Evolutionary conservation across 257 asterid genomes (phyloP).

Genomic region (Forsythia suspensa): DNA sequence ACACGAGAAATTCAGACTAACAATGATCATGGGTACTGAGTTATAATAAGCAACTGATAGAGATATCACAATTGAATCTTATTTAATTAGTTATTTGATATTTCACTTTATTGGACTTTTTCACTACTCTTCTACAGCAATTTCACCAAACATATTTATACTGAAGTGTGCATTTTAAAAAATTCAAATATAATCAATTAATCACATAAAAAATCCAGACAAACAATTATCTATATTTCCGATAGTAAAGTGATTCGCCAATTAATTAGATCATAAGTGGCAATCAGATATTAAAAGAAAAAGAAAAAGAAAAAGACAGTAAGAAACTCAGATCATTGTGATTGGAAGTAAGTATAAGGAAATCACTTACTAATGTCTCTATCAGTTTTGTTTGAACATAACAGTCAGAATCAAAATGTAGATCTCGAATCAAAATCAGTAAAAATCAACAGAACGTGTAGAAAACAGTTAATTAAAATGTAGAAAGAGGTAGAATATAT

Average conservation of each 20-base stretch:
- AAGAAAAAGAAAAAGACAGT: background rate
- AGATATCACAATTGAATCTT: background rate
- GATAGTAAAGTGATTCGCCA: too few relatives aligned
- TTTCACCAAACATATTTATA: background rate
- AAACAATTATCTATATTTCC: background rate
- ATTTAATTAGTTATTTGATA: background rate
- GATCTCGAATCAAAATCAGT: conserved; percentile 24
- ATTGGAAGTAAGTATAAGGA: background rate
- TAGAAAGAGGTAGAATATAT: background rate
- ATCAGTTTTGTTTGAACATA: background rate
- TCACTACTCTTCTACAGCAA: background rate
- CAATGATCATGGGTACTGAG: too few relatives aligned
- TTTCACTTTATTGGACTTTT: too few relatives aligned
- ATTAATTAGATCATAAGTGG: background rate
- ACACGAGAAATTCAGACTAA: background rate
- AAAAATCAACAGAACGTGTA: conserved; percentile 5
- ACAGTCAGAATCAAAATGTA: conserved; percentile 22
- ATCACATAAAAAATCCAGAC: background rate
- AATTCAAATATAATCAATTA: background rate
- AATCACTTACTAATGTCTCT: conserved; percentile 6
- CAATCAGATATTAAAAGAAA: background rate
- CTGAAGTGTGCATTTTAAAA: background rate
- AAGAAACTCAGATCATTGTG: background rate
- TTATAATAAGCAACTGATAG: background rate
- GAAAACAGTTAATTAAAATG: background rate